Conservation (phyloP, 2,329 filamentous ascomycete genomes). For the Phoma sp. region DNA sequence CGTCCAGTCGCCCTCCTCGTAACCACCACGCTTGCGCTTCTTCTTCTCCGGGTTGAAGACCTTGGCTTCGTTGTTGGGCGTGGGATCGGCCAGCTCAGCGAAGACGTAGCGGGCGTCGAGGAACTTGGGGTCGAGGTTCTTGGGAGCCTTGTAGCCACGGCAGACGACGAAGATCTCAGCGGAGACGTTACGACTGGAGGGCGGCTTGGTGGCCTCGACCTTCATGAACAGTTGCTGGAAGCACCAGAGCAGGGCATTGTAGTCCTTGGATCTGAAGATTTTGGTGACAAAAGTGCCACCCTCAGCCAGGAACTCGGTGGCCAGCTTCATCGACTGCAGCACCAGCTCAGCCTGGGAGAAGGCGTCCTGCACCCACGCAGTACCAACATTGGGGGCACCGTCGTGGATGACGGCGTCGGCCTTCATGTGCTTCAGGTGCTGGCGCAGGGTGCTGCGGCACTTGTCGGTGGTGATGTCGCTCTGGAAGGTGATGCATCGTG, state of each 20-base stretch:
- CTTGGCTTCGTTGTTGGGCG: constrained; percentile 95
- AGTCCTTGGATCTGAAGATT: constrained; percentile 96
- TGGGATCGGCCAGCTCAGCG: constrained; percentile 83
- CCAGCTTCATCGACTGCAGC: constrained; percentile 88
- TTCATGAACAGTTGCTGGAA: constrained; percentile 96
- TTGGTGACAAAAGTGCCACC: constrained; percentile 95
- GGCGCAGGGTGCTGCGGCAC: constrained; percentile 85
- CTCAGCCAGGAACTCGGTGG: constrained; percentile 82
- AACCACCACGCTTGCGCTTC: constrained; percentile 96
- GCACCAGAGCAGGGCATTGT: constrained; percentile 94
- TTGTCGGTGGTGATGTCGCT: constrained; percentile 98
- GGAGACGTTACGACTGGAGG: constrained; percentile 92
- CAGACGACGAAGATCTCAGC: constrained; percentile 99
- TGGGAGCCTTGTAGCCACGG: constrained; percentile 92
- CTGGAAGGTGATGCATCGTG: constrained; percentile 92
- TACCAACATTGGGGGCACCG: constrained; percentile 96
- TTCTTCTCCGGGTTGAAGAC: constrained; percentile 98
- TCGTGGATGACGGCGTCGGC: constrained; percentile 95
- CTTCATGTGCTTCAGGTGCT: constrained; percentile 94
- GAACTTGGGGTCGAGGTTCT: constrained; percentile 89
- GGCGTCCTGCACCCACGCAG: constrained; percentile 96
- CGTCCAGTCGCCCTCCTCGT: constrained; percentile 93
- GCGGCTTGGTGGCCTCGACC: constrained; percentile 96
- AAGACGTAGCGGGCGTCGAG: constrained; percentile 90
- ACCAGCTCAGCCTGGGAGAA: constrained; percentile 96